Evolutionary conservation across 331 rosid species (phyloP), one percentile per base, ranked within the genome.

Genomic region (Telfairia occidentalis): DNA sequence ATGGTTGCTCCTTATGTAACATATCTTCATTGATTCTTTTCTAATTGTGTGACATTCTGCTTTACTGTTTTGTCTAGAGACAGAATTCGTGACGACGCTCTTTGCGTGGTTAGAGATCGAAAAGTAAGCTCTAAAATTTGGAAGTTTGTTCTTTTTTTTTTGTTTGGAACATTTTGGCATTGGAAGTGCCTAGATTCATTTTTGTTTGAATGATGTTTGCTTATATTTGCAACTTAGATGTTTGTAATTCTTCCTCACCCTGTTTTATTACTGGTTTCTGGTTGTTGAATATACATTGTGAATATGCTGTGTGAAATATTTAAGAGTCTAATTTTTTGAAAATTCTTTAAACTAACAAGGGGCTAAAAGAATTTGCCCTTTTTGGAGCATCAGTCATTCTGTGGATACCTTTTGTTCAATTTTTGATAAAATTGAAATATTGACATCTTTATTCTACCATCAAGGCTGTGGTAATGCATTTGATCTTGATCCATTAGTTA

Each of bases 41-140:
- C 11, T 35, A 77, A 42, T 76, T 61, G 45, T 42, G 76, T 77
- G 54, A 52, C 7, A 54, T 38, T 21, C 26, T 79, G 11, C 60
- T 71, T 63, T 69, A 73, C 60, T 76, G 78, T 76, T 77, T 83
- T 50, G 55, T 50, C 13, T n/a, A 87, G 91, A 85, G 92, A 87
- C 50, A 87, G 87, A 82, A 78, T 71, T 84, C 83, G 75, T 71
- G 96, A 87, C 53, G 95, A 88, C 15, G 23, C 82, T 32, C 72
- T 78, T 4, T 40, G 77, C 8, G 43, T 83, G 28, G 73, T 94
- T 48, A 82, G 86, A 81, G 90, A 85, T 73, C 82, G 96, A 74
- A 89, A 87, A 76, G 98, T 94, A 85, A 85, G 91, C 37, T 46
- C 60, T 23, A 72, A 45, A 75, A 28, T 26, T 86, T 59, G 43